Percentiles rank a stretch among this genome's conserved stretches.
Conservation (phyloP, 139 green algal species). For the Chlamydomonas sphaeroides region DNA sequence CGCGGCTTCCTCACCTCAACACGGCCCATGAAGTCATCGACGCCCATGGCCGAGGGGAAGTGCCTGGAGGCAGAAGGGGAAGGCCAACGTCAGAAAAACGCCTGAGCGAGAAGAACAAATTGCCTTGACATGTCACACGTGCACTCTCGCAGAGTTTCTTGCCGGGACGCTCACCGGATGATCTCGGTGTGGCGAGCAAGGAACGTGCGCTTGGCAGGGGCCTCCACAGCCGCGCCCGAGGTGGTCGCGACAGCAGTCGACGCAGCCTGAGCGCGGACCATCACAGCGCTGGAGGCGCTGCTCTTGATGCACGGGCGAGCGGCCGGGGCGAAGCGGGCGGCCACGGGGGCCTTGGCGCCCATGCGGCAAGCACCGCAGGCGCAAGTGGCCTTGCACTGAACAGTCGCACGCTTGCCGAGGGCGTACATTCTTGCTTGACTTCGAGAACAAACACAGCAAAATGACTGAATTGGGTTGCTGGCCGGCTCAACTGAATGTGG, state of each 20-base stretch:
- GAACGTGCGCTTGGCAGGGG: background rate
- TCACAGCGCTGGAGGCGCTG: background rate
- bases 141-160: too few relatives aligned
- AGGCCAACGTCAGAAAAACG: background rate
- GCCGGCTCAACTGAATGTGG: too few relatives aligned
- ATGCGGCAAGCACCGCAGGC: constrained; percentile 12
- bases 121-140: too few relatives aligned
- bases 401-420: background rate
- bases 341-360: background rate
- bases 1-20: constrained; percentile 73
- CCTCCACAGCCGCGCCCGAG: background rate
- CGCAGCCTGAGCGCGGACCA: constrained; percentile 13
- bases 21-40: constrained; percentile 83
- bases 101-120: background rate
- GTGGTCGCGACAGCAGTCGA: background rate
- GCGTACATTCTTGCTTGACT: constrained; percentile 19
- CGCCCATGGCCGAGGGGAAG: constrained; percentile 74
- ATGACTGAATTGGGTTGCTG: too few relatives aligned
- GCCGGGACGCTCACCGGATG: constrained; percentile 10
- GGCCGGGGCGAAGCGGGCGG: background rate
- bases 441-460: too few relatives aligned
- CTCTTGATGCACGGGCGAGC: background rate
- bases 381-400: constrained; percentile 24
- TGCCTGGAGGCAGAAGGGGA: constrained; percentile 9
- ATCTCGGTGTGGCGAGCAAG: constrained; percentile 19